These are phyloP conservation scores for Naganishia randhawae DNA, from an alignment of 768 basidiomycete species.

Conservation along the genomic window DNA sequence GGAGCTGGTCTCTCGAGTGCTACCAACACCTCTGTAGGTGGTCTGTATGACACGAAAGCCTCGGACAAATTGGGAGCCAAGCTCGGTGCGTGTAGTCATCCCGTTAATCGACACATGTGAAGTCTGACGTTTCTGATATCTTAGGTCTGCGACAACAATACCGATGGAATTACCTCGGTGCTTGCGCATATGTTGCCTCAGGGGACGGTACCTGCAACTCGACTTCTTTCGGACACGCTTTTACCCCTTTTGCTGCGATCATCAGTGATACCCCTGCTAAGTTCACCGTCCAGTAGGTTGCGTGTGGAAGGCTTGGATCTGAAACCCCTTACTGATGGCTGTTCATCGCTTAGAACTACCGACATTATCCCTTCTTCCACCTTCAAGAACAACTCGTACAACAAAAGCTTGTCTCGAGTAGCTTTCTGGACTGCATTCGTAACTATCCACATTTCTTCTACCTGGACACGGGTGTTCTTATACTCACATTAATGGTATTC, in stretches of 20 bases:
- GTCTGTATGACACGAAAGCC: conserved; percentile 39
- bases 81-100: not conserved
- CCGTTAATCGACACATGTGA: not conserved
- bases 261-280: conserved; percentile 40
- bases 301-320: too few species aligned
- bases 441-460: conserved; percentile 20
- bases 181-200: conserved; percentile 43
- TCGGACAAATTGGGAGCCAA: conserved; percentile 38
- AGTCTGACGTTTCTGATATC: too few species aligned
- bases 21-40: conserved; percentile 34
- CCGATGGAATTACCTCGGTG: conserved; percentile 46
- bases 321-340: not conserved
- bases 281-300: conserved; percentile 31
- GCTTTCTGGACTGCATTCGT: conserved; percentile 46
- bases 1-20: conserved; percentile 31
- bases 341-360: conserved; percentile 19
- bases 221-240: conserved; percentile 42
- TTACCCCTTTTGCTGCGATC: conserved; percentile 39
- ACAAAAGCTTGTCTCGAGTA: conserved; percentile 35
- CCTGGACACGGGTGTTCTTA: not conserved
- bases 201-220: conserved; percentile 45
- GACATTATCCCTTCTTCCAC: conserved; percentile 37
- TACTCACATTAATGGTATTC: not conserved
- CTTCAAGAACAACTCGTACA: conserved; percentile 39
- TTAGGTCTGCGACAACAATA: conserved; percentile 44